Conservation (phyloP, 2,329 filamentous ascomycete genomes). For the Aureobasidium sp. region DNA sequence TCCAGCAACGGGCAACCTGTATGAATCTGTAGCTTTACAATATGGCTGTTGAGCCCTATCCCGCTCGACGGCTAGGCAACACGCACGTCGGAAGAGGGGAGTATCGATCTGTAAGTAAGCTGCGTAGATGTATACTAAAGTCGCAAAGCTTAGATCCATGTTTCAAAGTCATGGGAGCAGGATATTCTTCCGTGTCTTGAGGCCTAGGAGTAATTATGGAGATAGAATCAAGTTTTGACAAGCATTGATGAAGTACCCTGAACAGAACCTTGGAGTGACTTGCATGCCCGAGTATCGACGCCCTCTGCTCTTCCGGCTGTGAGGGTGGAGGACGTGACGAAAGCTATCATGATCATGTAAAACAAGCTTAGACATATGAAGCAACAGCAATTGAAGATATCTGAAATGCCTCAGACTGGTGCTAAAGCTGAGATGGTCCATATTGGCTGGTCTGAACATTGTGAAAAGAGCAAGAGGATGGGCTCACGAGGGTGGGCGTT, state of each 20-base stretch:
- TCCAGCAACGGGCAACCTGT: neutral
- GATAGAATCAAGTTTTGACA: neutral
- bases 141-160: neutral
- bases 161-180: neutral
- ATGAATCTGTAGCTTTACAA: too few relatives aligned
- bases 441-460: neutral
- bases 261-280: neutral
- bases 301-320: neutral
- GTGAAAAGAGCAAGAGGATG: neutral
- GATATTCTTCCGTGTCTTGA: neutral
- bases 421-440: neutral
- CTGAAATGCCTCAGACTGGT: neutral
- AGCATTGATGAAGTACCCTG: neutral
- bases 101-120: slow-evolving; percentile 1
- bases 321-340: neutral
- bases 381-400: too few relatives aligned
- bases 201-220: neutral
- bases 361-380: neutral
- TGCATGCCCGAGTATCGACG: neutral
- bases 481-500: neutral
- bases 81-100: neutral
- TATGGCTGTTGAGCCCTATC: neutral
- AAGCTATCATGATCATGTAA: neutral
- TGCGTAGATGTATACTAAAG: neutral
- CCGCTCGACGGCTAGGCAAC: neutral